A percentile compares a stretch with the other conserved stretches of the same genome.
Evolutionary conservation across 257 asterid genomes (phyloP).

Genomic region (Solanum chaucha): DNA sequence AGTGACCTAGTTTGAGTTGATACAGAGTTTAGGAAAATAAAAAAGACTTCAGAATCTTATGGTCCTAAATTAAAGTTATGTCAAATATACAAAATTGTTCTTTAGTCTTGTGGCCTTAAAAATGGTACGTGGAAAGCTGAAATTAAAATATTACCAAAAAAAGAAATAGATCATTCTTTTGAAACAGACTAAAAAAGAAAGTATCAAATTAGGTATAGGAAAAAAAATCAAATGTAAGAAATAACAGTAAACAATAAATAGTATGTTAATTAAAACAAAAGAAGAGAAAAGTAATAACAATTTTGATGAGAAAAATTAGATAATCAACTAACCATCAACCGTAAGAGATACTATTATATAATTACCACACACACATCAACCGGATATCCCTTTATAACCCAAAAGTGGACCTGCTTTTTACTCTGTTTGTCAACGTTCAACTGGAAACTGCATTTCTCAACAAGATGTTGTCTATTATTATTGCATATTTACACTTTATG

Average conservation of each 20-base stretch:
- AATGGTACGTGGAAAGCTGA: too few relatives aligned
- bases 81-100: too few relatives aligned
- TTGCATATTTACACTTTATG: neutral
- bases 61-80: too few relatives aligned
- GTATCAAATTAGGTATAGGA: neutral
- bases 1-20: too few relatives aligned
- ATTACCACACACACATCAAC: neutral
- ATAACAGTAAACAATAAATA: neutral
- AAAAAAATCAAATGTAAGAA: neutral
- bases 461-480: neutral
- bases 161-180: too few relatives aligned
- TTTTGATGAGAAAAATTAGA: neutral
- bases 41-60: too few relatives aligned
- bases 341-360: neutral
- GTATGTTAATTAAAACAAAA: fast-evolving
- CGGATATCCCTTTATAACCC: neutral
- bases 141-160: too few relatives aligned
- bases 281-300: too few relatives aligned
- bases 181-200: too few relatives aligned
- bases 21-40: too few relatives aligned
- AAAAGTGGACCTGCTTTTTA: neutral
- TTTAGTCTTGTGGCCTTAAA: too few relatives aligned
- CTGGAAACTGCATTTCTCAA: neutral
- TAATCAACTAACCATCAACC: neutral
- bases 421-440: neutral